A percentile compares a stretch with the other conserved stretches of the same genome.
Evolutionary conservation across 768 basidiomycete genomes (phyloP).

Genomic region (Trametes elegans): DNA sequence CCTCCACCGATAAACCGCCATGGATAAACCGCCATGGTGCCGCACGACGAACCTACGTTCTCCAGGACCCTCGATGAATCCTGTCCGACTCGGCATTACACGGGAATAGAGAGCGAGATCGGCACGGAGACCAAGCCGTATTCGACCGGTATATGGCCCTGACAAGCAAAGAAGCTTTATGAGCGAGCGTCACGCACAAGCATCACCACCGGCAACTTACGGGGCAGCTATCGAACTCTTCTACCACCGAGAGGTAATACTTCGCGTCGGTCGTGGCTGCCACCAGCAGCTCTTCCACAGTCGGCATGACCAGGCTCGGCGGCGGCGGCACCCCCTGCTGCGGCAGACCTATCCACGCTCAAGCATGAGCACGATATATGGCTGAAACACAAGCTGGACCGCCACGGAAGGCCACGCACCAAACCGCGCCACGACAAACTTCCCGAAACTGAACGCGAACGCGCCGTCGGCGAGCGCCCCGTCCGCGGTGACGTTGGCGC

Average conservation of each 20-base stretch:
- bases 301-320: slow-evolving; percentile 16
- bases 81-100: not conserved
- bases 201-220: slow-evolving; percentile 2
- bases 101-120: not conserved
- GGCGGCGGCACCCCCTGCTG: slow-evolving; percentile 9
- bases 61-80: not conserved
- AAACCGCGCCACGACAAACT: slow-evolving; percentile 22
- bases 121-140: slow-evolving; percentile 17
- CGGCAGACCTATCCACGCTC: slow-evolving; percentile 14
- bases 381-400: not conserved
- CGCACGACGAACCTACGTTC: not conserved
- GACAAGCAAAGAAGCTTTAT: not conserved
- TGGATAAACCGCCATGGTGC: not conserved
- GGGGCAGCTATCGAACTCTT: slow-evolving; percentile 20
- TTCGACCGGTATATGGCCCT: slow-evolving; percentile 19
- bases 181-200: not conserved
- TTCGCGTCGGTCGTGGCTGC: not conserved
- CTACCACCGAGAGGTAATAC: slow-evolving; percentile 16
- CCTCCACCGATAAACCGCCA: no score
- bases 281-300: not conserved
- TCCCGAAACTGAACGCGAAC: slow-evolving; percentile 18
- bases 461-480: slow-evolving; percentile 19
- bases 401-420: slow-evolving; percentile 6
- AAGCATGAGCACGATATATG: not conserved
- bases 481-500: slow-evolving; percentile 15